Conservation (phyloP, 352 stramenopile genomes). For the Aphanomyces euteiches region DNA sequence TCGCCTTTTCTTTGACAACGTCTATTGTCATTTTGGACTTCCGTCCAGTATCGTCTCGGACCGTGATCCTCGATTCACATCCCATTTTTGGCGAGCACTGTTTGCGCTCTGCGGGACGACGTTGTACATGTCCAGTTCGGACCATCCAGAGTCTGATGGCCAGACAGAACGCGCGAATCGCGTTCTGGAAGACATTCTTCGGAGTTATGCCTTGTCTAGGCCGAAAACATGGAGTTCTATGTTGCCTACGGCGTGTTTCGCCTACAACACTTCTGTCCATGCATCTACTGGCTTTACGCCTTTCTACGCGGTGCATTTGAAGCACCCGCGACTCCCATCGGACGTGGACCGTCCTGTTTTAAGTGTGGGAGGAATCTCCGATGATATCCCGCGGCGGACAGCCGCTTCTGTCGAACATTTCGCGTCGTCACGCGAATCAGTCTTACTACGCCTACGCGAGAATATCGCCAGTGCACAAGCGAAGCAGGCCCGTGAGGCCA, state of each 20-base stretch:
- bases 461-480: background rate
- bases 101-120: conserved; percentile 22
- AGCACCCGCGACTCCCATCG: background rate
- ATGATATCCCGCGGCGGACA: background rate
- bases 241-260: background rate
- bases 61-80: conserved; percentile 30
- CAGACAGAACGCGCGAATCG: conserved; percentile 23
- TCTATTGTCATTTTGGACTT: conserved; percentile 34
- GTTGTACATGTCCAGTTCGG: conserved; percentile 13
- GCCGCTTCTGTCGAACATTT: background rate
- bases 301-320: background rate
- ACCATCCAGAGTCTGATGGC: conserved; percentile 22
- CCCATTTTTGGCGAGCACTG: conserved; percentile 30
- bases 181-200: conserved; percentile 2
- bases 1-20: conserved; percentile 34
- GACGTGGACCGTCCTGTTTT: background rate
- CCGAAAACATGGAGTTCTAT: background rate
- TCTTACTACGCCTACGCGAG: background rate
- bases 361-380: conserved; percentile 1
- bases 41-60: conserved; percentile 29
- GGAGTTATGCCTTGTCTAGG: background rate
- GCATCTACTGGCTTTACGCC: background rate
- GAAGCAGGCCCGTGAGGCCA: background rate
- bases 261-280: background rate
- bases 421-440: background rate